phyloP scores from a whole-genome alignment of 1,139 yeast genomes.

The Debaryomyces psychrophilus region DNA sequence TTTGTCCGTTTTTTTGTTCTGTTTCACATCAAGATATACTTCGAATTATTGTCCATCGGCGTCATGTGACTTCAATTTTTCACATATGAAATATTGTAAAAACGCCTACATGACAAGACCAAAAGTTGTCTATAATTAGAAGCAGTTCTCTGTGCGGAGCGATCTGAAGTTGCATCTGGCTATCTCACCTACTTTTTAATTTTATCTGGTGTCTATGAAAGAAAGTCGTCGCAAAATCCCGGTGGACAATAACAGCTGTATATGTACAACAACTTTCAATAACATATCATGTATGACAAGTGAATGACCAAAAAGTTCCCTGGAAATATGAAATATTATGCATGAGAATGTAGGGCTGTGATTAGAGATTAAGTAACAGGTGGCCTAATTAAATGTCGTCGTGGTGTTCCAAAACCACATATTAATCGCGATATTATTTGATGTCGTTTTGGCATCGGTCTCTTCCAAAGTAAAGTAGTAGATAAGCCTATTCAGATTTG shows the following conservation, averaged over 20 bases:
- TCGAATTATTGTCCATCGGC: neutral
- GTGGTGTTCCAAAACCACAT: neutral
- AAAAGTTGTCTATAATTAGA: neutral
- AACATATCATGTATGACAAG: no score
- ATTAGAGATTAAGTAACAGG: neutral
- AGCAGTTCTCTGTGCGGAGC: no score
- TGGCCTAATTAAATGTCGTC: neutral
- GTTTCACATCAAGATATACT: neutral
- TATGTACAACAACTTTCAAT: no score
- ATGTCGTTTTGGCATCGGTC: neutral
- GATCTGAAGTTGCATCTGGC: no score
- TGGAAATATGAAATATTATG: neutral
- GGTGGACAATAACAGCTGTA: no score
- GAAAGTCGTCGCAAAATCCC: no score
- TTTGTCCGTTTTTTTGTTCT: neutral
- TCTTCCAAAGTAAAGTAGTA: neutral
- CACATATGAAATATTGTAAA: neutral
- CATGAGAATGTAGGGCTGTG: neutral
- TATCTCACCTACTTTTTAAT: no score
- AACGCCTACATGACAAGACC: neutral
- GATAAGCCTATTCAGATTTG: neutral
- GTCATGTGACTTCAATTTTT: neutral
- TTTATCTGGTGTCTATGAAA: no score
- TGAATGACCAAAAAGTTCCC: neutral
- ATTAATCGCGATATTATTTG: neutral